These are phyloP conservation scores for Talaromyces pinophilus DNA, from an alignment of 2,329 filamentous ascomycete species.

Conservation along the genomic window DNA sequence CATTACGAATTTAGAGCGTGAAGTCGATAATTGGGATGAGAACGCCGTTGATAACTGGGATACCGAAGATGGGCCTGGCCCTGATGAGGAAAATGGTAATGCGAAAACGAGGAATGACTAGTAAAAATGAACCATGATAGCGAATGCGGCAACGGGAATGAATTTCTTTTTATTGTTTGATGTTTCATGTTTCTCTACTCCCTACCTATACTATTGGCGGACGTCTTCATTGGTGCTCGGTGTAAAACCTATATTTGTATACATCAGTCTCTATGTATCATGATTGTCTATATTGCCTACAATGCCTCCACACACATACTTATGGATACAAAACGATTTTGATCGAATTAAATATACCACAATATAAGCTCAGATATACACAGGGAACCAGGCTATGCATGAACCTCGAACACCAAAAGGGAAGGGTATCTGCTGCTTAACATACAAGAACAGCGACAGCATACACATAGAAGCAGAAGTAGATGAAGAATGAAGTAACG, in stretches of 20 bases:
- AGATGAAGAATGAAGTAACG: slow-evolving; percentile 1
- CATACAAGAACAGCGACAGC: not conserved
- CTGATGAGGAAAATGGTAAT: slow-evolving; percentile 21
- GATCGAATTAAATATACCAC: not conserved
- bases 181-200: not conserved
- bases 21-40: slow-evolving; percentile 93
- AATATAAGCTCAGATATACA: slow-evolving; percentile 9
- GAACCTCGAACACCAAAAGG: slow-evolving; percentile 7
- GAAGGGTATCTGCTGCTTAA: slow-evolving; percentile 19
- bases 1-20: slow-evolving; percentile 69
- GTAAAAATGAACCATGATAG: slow-evolving; percentile 14
- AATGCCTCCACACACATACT: not conserved
- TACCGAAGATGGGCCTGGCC: slow-evolving; percentile 53
- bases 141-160: slow-evolving; percentile 6
- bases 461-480: slow-evolving; percentile 1
- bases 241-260: too few species aligned
- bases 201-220: not conserved
- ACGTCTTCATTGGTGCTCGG: too few species aligned
- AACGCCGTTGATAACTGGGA: slow-evolving; percentile 71
- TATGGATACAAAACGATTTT: not conserved
- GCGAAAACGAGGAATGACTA: slow-evolving; percentile 25
- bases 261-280: not conserved
- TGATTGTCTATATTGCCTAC: not conserved
- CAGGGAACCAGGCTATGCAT: not conserved
- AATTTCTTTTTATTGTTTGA: slow-evolving; percentile 1